Conservation (phyloP, 2,329 filamentous ascomycete genomes). For the Acephala macrosclerotiorum region DNA sequence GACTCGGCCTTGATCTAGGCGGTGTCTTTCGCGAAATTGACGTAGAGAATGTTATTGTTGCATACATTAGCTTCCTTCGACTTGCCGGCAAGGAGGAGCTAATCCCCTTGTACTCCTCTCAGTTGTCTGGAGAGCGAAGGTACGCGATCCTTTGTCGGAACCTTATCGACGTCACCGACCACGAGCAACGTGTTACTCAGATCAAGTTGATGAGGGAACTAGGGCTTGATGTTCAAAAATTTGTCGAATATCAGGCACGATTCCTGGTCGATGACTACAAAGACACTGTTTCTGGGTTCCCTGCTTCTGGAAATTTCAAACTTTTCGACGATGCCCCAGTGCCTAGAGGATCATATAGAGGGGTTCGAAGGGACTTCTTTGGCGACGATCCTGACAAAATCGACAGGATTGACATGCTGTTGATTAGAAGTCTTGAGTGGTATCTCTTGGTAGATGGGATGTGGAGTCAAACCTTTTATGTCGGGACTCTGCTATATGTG, state of each 20-base stretch:
- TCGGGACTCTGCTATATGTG: conserved; percentile 78
- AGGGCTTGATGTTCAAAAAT: conserved; percentile 73
- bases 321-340: conserved; percentile 54
- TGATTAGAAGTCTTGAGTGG: conserved; percentile 88
- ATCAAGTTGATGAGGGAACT: conserved; percentile 79
- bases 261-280: conserved; percentile 58
- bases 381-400: conserved; percentile 68
- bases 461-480: conserved; percentile 73
- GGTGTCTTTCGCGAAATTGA: conserved; percentile 47
- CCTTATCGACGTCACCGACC: conserved; percentile 74
- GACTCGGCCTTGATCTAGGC: conserved; percentile 58
- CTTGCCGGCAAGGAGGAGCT: conserved; percentile 76
- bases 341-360: conserved; percentile 60
- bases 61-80: conserved; percentile 82
- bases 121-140: conserved; percentile 69
- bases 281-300: conserved; percentile 42
- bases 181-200: conserved; percentile 69
- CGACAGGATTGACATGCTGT: conserved; percentile 68
- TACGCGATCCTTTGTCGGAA: conserved; percentile 79
- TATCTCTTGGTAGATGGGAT: conserved; percentile 76
- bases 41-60: conserved; percentile 76
- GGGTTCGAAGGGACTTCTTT: conserved; percentile 76
- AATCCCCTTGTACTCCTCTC: conserved; percentile 88
- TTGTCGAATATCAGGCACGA: conserved; percentile 73
- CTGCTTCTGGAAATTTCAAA: conserved; percentile 55